A percentile compares a stretch with the other conserved stretches of the same genome.
Evolutionary conservation across 352 stramenopile genomes (phyloP).

Genomic region (Plasmopara muralis): DNA sequence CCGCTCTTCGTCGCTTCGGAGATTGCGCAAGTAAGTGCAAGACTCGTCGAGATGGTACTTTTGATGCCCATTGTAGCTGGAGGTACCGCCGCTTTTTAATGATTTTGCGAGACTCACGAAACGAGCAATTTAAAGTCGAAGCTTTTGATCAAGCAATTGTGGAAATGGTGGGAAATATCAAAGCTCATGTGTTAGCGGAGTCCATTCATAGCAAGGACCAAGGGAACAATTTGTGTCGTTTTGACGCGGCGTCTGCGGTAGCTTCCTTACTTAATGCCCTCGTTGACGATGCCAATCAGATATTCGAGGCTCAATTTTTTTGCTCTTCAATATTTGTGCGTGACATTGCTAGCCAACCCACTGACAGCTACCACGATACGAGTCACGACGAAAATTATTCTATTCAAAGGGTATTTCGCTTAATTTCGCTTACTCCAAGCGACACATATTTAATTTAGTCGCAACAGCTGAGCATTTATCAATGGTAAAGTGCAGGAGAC

Average conservation of each 20-base stretch:
- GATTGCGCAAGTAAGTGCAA: slow-evolving; percentile 36
- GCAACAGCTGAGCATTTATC: too few species aligned
- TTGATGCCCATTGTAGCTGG: slow-evolving; percentile 23
- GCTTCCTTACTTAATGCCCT: slow-evolving; percentile 32
- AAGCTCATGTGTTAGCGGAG: slow-evolving; percentile 31
- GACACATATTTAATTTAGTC: slow-evolving; percentile 18
- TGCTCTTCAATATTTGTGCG: slow-evolving; percentile 7
- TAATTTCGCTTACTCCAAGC: slow-evolving; percentile 19
- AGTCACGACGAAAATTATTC: slow-evolving; percentile 7
- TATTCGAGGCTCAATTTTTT: slow-evolving; percentile 30
- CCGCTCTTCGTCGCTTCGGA: slow-evolving; percentile 20
- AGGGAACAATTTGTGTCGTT: slow-evolving; percentile 6
- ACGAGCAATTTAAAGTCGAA: slow-evolving; percentile 30
- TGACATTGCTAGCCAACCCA: slow-evolving; percentile 7
- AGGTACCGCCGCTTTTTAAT: slow-evolving; percentile 44
- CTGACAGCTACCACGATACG: slow-evolving; percentile 13
- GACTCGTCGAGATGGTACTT: slow-evolving; percentile 10
- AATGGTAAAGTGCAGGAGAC: too few species aligned
- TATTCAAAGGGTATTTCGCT: slow-evolving; percentile 7
- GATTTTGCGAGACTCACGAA: slow-evolving; percentile 30
- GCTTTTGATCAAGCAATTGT: slow-evolving; percentile 23
- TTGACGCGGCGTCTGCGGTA: slow-evolving; percentile 22
- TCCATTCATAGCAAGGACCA: slow-evolving; percentile 4
- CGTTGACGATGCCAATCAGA: slow-evolving; percentile 28
- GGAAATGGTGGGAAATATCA: slow-evolving; percentile 45